Conservation (phyloP, 192 early-diverging fungal species). For the Gonapodya sp. region DNA sequence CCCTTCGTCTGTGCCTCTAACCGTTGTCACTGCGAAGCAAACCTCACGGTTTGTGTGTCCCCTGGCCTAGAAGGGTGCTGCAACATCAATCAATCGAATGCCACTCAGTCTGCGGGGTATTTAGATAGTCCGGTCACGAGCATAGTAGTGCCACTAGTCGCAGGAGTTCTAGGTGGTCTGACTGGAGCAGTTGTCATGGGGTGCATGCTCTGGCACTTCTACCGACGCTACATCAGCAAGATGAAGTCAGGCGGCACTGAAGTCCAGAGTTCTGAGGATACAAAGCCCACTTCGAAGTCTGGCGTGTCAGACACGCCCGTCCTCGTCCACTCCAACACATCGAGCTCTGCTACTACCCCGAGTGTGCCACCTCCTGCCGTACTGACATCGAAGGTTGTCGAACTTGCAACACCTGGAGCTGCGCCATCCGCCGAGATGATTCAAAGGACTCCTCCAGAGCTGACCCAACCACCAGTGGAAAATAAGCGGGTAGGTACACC, state of each 20-base stretch:
- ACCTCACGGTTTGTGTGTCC: neutral
- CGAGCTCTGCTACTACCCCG: too few relatives aligned
- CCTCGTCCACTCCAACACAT: too few relatives aligned
- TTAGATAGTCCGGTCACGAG: neutral
- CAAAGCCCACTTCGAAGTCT: too few relatives aligned
- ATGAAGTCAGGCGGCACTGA: neutral
- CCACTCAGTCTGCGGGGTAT: neutral
- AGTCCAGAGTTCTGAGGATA: too few relatives aligned
- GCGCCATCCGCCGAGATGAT: too few relatives aligned
- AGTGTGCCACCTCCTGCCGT: too few relatives aligned
- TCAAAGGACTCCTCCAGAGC: too few relatives aligned
- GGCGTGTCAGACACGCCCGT: too few relatives aligned
- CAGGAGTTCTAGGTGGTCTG: neutral
- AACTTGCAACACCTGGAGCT: too few relatives aligned
- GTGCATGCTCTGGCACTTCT: neutral
- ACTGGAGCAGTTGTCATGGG: neutral
- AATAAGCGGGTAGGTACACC: neutral
- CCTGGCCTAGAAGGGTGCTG: neutral
- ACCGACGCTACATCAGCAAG: neutral
- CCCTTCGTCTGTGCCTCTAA: neutral
- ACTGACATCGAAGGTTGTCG: too few relatives aligned
- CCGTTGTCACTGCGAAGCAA: neutral
- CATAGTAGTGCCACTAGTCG: neutral
- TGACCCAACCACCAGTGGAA: neutral
- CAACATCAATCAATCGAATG: neutral